Percentiles rank a stretch among this genome's conserved stretches.
These are phyloP conservation scores for Candida frijolesensis DNA, from an alignment of 1,139 yeast genomes.

Conservation along the genomic window DNA sequence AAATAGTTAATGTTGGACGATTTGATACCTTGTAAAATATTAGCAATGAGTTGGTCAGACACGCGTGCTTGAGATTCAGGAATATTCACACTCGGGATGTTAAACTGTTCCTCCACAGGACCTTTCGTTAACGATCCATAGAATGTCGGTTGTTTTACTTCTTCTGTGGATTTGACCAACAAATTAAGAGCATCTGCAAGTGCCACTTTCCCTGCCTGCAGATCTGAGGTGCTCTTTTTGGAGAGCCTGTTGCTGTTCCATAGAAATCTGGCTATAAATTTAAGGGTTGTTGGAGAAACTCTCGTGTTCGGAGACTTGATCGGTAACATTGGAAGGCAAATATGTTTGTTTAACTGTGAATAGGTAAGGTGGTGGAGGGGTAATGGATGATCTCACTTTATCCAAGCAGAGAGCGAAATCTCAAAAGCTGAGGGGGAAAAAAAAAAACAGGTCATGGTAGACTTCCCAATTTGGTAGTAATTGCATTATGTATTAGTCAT, in stretches of 20 bases:
- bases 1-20: conserved; percentile 17
- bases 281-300: conserved; percentile 7
- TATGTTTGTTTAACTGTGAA: background rate
- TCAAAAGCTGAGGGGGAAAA: too few relatives aligned
- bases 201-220: conserved; percentile 23
- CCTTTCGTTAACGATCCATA: conserved; percentile 35
- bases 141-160: conserved; percentile 36
- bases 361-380: background rate
- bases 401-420: too few relatives aligned
- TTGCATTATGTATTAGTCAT: background rate
- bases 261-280: conserved; percentile 10
- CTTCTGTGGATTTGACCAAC: conserved; percentile 18
- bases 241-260: conserved; percentile 9
- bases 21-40: conserved; percentile 24
- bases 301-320: background rate
- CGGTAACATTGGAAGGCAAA: conserved; percentile 1
- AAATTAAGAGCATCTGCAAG: conserved; percentile 45
- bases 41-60: conserved; percentile 21
- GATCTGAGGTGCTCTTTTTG: background rate
- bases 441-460: background rate
- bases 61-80: conserved; percentile 5
- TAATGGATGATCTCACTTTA: background rate
- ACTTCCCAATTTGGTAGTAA: background rate
- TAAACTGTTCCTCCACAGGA: conserved; percentile 31
- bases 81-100: conserved; percentile 3